Evolutionary conservation across 23 red algal species (phyloP).

Genomic region (Agarophyton chilense): DNA sequence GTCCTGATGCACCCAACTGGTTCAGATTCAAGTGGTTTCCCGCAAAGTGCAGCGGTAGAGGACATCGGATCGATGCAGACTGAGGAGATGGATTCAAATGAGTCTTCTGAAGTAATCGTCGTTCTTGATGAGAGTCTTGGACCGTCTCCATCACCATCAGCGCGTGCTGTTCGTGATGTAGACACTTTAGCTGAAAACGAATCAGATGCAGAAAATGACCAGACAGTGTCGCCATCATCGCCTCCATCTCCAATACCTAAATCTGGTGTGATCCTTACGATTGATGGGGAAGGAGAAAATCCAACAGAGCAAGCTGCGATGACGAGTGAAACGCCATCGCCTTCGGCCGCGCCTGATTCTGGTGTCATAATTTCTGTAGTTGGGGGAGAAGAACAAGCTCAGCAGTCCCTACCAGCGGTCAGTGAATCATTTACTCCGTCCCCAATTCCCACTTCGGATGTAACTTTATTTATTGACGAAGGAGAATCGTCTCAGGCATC

Average conservation of each 20-base stretch:
- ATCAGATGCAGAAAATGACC: background rate
- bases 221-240: background rate
- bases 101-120: conserved; percentile 18
- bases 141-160: conserved; percentile 16
- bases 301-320: background rate
- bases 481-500: background rate
- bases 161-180: background rate
- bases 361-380: background rate
- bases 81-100: background rate
- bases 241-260: background rate
- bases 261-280: background rate
- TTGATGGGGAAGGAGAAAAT: background rate
- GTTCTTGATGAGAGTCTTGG: background rate
- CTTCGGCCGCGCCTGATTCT: background rate
- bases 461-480: background rate
- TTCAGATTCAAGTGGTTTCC: conserved; percentile 22
- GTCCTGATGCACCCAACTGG: conserved; percentile 4
- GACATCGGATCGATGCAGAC: background rate
- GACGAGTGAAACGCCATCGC: background rate
- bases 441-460: background rate
- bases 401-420: background rate
- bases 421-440: background rate
- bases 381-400: background rate
- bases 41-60: background rate
- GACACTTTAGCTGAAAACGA: background rate